phyloP scores from a whole-genome alignment of 371 early-diverging fungal species.

The Thermomucor indicae-seudaticae region DNA sequence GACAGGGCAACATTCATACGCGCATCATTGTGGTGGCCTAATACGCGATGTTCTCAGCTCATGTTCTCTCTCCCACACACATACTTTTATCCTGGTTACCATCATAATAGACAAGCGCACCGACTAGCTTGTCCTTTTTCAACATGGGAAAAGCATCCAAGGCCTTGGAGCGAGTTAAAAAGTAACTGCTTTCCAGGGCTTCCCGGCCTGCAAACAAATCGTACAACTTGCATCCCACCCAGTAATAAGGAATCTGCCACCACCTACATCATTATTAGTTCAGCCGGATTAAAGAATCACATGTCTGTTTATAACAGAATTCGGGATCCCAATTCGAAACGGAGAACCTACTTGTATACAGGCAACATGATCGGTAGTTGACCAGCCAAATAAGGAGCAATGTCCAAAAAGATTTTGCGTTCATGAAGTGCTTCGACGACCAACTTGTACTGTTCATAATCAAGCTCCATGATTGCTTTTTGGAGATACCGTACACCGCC shows the following conservation, averaged over 20 bases:
- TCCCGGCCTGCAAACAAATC: constrained; percentile 93
- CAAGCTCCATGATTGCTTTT: constrained; percentile 95
- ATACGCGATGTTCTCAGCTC: neutral
- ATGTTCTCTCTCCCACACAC: neutral
- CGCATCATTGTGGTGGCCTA: constrained; percentile 96
- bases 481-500: constrained; percentile 99
- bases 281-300: constrained; percentile 1
- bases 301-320: constrained; percentile 1
- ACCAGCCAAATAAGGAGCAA: constrained; percentile 94
- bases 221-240: constrained; percentile 95
- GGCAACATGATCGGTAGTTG: constrained; percentile 73
- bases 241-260: constrained; percentile 98
- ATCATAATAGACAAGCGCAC: constrained; percentile 98
- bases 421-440: constrained; percentile 97
- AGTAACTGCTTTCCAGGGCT: constrained; percentile 85
- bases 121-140: constrained; percentile 84
- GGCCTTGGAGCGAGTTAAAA: constrained; percentile 81
- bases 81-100: constrained; percentile 42
- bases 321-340: no score
- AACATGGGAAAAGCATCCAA: constrained; percentile 96
- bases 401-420: constrained; percentile 90
- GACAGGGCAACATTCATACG: constrained; percentile 97
- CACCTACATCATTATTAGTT: constrained; percentile 44
- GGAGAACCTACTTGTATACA: constrained; percentile 21
- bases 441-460: constrained; percentile 95